Evolutionary conservation across 805 yeast genomes (phyloP).

Genomic region (Torulaspora indica): DNA sequence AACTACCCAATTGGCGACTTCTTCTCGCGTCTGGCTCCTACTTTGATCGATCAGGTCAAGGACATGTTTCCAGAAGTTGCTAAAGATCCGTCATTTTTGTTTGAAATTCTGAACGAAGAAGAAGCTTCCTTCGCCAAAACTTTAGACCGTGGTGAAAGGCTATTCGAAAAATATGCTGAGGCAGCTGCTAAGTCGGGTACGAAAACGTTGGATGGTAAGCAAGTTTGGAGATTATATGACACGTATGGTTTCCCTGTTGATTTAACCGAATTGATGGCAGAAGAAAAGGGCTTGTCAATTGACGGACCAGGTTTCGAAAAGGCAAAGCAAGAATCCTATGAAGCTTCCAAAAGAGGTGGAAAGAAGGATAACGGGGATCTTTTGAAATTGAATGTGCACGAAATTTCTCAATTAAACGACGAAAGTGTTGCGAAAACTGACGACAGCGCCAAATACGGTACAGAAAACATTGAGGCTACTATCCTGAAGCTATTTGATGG

Average conservation of each 20-base stretch:
- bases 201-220: conserved; percentile 81
- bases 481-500: conserved; percentile 71
- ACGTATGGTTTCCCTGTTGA: conserved; percentile 99
- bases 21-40: conserved; percentile 88
- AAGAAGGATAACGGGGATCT: conserved; percentile 52
- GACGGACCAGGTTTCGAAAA: conserved; percentile 90
- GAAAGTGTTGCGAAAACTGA: conserved; percentile 70
- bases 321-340: conserved; percentile 83
- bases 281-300: conserved; percentile 88
- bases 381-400: conserved; percentile 86
- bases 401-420: conserved; percentile 63
- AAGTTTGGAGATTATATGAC: conserved; percentile 97
- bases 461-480: conserved; percentile 62
- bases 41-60: conserved; percentile 79
- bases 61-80: conserved; percentile 90
- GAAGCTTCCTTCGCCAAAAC: conserved; percentile 94
- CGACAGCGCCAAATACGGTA: conserved; percentile 72
- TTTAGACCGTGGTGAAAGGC: conserved; percentile 94
- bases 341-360: conserved; percentile 90
- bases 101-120: conserved; percentile 92
- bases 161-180: conserved; percentile 88
- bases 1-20: conserved; percentile 92
- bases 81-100: conserved; percentile 64
- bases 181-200: conserved; percentile 70
- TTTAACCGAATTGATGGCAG: conserved; percentile 96